These are phyloP conservation scores for Pseudonitzschia pungens DNA, from an alignment of 108 stramenopile species.

Conservation along the genomic window DNA sequence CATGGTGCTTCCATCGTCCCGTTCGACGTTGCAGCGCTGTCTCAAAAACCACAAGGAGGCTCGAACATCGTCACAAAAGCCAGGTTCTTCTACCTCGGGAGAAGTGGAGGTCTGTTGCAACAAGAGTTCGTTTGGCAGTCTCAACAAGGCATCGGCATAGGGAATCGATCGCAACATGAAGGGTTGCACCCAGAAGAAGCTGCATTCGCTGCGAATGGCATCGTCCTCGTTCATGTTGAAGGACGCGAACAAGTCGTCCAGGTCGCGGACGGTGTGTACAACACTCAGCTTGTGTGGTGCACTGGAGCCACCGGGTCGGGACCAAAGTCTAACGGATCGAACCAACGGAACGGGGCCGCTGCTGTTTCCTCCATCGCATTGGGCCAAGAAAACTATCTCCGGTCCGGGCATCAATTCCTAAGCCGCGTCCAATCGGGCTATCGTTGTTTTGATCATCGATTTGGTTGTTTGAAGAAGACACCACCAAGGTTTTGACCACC, in stretches of 20 bases:
- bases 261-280: conserved; percentile 38
- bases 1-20: not conserved
- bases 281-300: conserved; percentile 23
- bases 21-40: not conserved
- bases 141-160: conserved; percentile 47
- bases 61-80: conserved; percentile 63
- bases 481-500: conserved; percentile 67
- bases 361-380: not conserved
- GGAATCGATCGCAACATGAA: conserved; percentile 48
- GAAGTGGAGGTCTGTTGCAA: conserved; percentile 68
- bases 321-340: conserved; percentile 65
- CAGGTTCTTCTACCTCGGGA: conserved; percentile 69
- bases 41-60: conserved; percentile 26
- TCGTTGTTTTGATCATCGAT: not conserved
- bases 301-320: conserved; percentile 21
- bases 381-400: conserved; percentile 30
- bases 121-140: conserved; percentile 51
- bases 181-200: conserved; percentile 42
- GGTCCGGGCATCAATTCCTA: conserved; percentile 50
- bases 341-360: conserved; percentile 55
- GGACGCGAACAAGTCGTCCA: not conserved
- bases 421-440: conserved; percentile 71
- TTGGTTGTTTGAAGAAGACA: conserved; percentile 26
- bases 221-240: conserved; percentile 12
- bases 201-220: conserved; percentile 11